Conservation (phyloP, 2,329 filamentous ascomycete species). For the Septoria petroselini region DNA sequence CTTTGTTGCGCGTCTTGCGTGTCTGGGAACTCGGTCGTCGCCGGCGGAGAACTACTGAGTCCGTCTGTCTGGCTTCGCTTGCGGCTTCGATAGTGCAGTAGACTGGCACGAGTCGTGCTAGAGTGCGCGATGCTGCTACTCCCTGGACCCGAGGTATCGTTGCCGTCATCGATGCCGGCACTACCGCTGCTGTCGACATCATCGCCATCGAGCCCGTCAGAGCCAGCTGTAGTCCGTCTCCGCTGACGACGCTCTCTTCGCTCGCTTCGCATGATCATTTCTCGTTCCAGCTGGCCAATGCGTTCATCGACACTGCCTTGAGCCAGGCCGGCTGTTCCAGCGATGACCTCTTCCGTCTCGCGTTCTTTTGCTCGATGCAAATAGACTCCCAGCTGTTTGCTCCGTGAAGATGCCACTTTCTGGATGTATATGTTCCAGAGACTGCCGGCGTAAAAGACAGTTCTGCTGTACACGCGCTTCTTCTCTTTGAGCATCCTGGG, state of each 20-base stretch:
- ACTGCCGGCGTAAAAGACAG: slow-evolving; percentile 58
- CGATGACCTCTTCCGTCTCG: slow-evolving; percentile 47
- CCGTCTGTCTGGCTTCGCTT: slow-evolving; percentile 30
- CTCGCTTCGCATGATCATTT: slow-evolving; percentile 49
- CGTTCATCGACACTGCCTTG: slow-evolving; percentile 51
- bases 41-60: slow-evolving; percentile 18
- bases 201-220: slow-evolving; percentile 27
- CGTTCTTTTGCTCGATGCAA: slow-evolving; percentile 58
- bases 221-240: slow-evolving; percentile 19
- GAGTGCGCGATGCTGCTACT: slow-evolving; percentile 16
- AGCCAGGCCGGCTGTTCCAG: slow-evolving; percentile 40
- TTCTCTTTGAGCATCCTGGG: slow-evolving; percentile 57
- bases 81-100: slow-evolving; percentile 30
- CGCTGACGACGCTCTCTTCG: slow-evolving; percentile 32
- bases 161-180: slow-evolving; percentile 45
- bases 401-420: slow-evolving; percentile 55
- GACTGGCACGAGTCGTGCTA: slow-evolving; percentile 30
- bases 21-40: not conserved
- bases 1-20: not conserved
- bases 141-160: slow-evolving; percentile 13
- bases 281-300: slow-evolving; percentile 54
- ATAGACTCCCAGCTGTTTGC: slow-evolving; percentile 58
- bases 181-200: slow-evolving; percentile 46
- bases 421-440: slow-evolving; percentile 64
- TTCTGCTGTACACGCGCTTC: slow-evolving; percentile 58